Evolutionary conservation across 176 grass and related monocot genomes (phyloP), one percentile per base, ranked within the genome.

Genomic region (Triticum timopheevii): DNA sequence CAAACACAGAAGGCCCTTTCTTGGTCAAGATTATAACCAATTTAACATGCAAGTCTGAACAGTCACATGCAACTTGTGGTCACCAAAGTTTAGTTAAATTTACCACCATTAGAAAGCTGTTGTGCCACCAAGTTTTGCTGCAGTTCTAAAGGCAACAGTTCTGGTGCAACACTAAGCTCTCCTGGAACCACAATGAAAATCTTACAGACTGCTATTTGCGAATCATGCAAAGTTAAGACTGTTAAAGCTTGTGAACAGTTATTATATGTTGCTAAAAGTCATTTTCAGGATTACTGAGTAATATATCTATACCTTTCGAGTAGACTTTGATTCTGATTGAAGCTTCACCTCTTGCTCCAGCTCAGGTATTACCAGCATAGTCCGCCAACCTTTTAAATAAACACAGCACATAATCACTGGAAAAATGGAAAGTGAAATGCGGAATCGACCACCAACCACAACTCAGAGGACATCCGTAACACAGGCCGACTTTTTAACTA

Each of bases 321-420:
- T 88, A 27, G 80, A 80, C 73, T 88, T 96, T 65, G 90, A 93
- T 86, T 91, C 81, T 30, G 61, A 91, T 61, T 94, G 97, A 88
- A 96, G 90, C 44, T 88, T 94, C 80, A 99, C 92, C 90, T 99
- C 97, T 19, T 90, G 79, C 72, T 90, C 93, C 67, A 99, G 82
- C 78, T 99, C 97, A 77, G 97, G 97, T 90, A 99, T 95, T 82
- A 99, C 90, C 44, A 99, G 92, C 97, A 99, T 99, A 62, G 97
- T 99, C 81, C 97, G 88, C 97, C 97, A 99, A 85, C 97, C 97
- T 86, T 75, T 75, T 76, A 52, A 88, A 80, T 42, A 89, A 87
- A 59, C 10, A 69, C 22, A 82, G 30, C 12, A 27, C 23, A 81
- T 2, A 69, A 92, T 23, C 45, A 66, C 27, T 38, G 83, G 72